Conservation (phyloP, 148 eudicot genomes). For the Silene uniflora region DNA sequence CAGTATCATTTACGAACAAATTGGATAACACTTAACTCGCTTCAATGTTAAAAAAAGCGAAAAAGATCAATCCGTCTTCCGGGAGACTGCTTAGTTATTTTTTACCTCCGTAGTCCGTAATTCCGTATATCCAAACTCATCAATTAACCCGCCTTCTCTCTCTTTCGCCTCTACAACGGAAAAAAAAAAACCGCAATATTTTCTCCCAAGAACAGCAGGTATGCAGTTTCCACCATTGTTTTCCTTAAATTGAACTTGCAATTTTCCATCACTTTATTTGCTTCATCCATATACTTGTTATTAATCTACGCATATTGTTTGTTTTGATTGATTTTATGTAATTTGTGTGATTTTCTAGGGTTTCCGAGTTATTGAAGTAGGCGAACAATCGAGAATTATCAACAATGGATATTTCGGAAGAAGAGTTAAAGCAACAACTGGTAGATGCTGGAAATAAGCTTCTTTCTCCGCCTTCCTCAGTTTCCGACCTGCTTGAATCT, state of each 20-base stretch:
- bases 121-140: not conserved
- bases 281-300: too few relatives aligned
- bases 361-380: too few relatives aligned
- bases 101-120: too few relatives aligned
- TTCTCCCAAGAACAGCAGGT: not conserved
- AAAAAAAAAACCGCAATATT: not conserved
- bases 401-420: slow-evolving; percentile 17
- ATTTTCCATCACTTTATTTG: not conserved
- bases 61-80: too few relatives aligned
- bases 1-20: too few relatives aligned
- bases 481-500: slow-evolving; percentile 44
- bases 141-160: not conserved
- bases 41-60: too few relatives aligned
- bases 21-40: too few relatives aligned
- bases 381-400: not conserved
- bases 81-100: too few relatives aligned
- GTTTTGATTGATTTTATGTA: not conserved
- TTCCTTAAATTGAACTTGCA: not conserved
- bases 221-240: too few relatives aligned
- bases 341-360: not conserved
- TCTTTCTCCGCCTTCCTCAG: slow-evolving; percentile 40
- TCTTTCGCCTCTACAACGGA: not conserved
- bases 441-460: slow-evolving; percentile 52
- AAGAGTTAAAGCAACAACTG: slow-evolving; percentile 48
- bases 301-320: not conserved